Base-by-base conservation (phyloP, 305 asterid species). In the Fraxinus sp. region DNA sequence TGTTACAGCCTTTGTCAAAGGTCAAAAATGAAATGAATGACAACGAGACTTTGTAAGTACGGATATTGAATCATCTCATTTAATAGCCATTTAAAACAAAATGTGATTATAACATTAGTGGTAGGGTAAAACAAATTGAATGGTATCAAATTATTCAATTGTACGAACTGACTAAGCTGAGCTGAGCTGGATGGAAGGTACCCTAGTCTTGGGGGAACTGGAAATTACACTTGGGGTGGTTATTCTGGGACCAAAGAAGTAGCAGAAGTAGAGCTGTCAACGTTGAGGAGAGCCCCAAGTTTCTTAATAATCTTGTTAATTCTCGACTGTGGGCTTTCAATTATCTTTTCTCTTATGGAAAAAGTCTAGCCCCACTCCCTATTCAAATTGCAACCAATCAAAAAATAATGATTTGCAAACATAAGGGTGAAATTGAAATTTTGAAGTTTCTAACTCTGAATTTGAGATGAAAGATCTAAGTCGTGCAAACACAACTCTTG, bases 251-350 rank as follows among this genome's bases (percentile, higher is more conserved):
- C 22, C 59, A 43, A 2, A 75, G 18, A 77, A 77, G 52, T 41
- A 39, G 79, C 1, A 18, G 7, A 1, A 24, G 35, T 36, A 4
- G 46, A 75, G 80, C 64, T 80, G 77, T 79, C 62, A 79, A 78
- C 81, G 0, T 26, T 37, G 59, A 0, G 43, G 77, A 79, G 86
- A 80, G 77, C 30, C 84, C 84, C 32, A 28, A 24, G 8, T 52
- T 52, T 52, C 62, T 5, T 52, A 52, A 16, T 16, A 52, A 16
- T 16, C 62, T 16, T 52, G 5, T 74, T 14, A 46, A 57, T 39
- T 64, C 26, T 41, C 16, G 26, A 30, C 35, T 80, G 88, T 85
- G 86, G 64, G 86, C 86, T 71, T 18, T 77, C 80, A 74, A 79
- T 76, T 79, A 62, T 75, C 59, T 57, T 82, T 79, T 83, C 77